phyloP scores from a whole-genome alignment of 768 basidiomycete genomes.

The Lactarius pseudohatsudake region DNA sequence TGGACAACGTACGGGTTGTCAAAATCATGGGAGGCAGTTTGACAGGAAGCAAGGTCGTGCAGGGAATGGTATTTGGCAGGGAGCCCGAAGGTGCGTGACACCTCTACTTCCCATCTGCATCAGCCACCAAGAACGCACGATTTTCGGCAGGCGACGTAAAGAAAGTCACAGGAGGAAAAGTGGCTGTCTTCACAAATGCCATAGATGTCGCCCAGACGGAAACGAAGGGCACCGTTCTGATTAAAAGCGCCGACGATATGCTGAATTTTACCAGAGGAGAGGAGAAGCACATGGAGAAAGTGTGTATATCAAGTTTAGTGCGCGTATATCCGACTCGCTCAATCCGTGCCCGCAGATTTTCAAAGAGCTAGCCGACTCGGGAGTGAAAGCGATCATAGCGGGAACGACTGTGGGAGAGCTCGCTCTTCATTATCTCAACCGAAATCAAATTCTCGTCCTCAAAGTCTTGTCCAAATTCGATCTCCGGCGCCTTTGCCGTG shows the following conservation, averaged over 20 bases:
- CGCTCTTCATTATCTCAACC: conserved; percentile 94
- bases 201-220: conserved; percentile 96
- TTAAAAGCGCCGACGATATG: conserved; percentile 95
- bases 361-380: conserved; percentile 95
- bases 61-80: conserved; percentile 97
- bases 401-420: conserved; percentile 94
- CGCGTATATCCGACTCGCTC: conserved; percentile 6
- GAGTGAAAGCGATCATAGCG: conserved; percentile 91
- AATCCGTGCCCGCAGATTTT: conserved; percentile 60
- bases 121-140: not conserved
- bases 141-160: conserved; percentile 65
- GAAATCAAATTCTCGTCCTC: conserved; percentile 90
- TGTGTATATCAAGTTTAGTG: conserved; percentile 28
- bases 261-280: conserved; percentile 95
- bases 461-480: conserved; percentile 99
- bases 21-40: conserved; percentile 97
- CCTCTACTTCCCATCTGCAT: not conserved
- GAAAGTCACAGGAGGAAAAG: conserved; percentile 83
- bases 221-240: conserved; percentile 96
- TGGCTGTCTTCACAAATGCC: conserved; percentile 92
- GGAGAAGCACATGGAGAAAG: conserved; percentile 95
- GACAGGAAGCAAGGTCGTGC: conserved; percentile 80
- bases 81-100: conserved; percentile 80
- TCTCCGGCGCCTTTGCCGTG: conserved; percentile 88
- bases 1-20: conserved; percentile 96